Evolutionary conservation across 208 protist species (phyloP).

Genomic region (Kentomonas sorsogonicus): DNA sequence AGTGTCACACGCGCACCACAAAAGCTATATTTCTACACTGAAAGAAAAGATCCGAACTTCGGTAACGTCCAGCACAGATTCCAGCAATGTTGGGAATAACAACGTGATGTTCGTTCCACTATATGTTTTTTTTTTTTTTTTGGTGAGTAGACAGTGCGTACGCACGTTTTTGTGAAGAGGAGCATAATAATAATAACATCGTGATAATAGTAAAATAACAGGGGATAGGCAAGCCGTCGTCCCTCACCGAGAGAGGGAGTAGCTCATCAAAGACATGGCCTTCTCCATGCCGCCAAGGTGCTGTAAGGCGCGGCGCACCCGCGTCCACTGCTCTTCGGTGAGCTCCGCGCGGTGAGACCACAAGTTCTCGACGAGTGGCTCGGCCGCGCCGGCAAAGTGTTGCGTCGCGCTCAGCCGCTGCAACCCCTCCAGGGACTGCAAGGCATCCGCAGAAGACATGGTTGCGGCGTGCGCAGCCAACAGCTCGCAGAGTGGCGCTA

Average conservation of each 20-base stretch:
- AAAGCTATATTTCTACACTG: too few relatives aligned
- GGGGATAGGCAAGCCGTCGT: neutral
- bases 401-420: conserved; percentile 42
- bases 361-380: conserved; percentile 55
- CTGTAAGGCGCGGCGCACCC: conserved; percentile 21
- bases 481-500: conserved; percentile 64
- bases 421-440: conserved; percentile 53
- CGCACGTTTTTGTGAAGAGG: neutral
- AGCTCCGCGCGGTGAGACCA: conserved; percentile 44
- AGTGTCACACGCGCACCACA: too few relatives aligned
- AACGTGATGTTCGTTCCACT: neutral
- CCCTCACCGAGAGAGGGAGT: neutral
- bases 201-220: conserved; percentile 14
- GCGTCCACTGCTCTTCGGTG: conserved; percentile 36
- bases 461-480: conserved; percentile 42
- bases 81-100: neutral
- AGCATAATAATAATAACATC: neutral
- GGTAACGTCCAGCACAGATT: too few relatives aligned
- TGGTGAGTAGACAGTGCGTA: neutral
- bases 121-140: conserved; percentile 5
- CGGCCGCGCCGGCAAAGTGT: conserved; percentile 23
- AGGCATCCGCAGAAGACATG: conserved; percentile 55
- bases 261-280: conserved; percentile 13
- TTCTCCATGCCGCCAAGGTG: conserved; percentile 12
- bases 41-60: too few relatives aligned